Conservation (phyloP, 2,329 filamentous ascomycete species). For the Torrubiellomyces zombiae region DNA sequence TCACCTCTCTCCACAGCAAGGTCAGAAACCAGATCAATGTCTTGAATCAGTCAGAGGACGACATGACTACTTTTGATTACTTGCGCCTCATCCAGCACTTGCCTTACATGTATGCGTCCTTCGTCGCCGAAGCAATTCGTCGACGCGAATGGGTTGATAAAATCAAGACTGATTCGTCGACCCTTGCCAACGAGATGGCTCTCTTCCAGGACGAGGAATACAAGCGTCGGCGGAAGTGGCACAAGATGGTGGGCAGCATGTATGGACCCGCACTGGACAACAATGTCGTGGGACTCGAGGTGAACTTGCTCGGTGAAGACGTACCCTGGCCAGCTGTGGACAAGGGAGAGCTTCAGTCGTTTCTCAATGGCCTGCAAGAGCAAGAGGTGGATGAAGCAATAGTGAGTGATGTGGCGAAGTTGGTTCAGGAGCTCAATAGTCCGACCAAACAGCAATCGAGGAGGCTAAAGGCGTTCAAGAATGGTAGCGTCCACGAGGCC, state of each 20-base stretch:
- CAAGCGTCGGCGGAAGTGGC: conserved; percentile 77
- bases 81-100: conserved; percentile 67
- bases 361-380: conserved; percentile 48
- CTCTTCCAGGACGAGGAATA: conserved; percentile 85
- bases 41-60: conserved; percentile 57
- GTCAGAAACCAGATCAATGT: conserved; percentile 57
- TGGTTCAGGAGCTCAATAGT: conserved; percentile 61
- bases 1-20: conserved; percentile 59
- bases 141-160: conserved; percentile 86
- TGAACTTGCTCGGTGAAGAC: conserved; percentile 67
- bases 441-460: conserved; percentile 78
- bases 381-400: conserved; percentile 50
- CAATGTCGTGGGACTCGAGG: conserved; percentile 60
- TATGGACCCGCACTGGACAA: conserved; percentile 53
- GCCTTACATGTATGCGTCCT: conserved; percentile 78
- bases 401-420: conserved; percentile 55
- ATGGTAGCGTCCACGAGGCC: conserved; percentile 87
- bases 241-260: conserved; percentile 65
- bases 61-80: conserved; percentile 64
- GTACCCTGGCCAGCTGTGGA: conserved; percentile 64
- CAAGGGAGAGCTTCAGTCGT: conserved; percentile 60
- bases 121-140: conserved; percentile 70
- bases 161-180: conserved; percentile 72
- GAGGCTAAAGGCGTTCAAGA: conserved; percentile 85
- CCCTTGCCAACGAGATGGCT: conserved; percentile 82